Percentiles rank a stretch among this genome's conserved stretches.
These are phyloP conservation scores for Dothidotthia symphoricarpi DNA, from an alignment of 2,329 filamentous ascomycete genomes.

Conservation along the genomic window DNA sequence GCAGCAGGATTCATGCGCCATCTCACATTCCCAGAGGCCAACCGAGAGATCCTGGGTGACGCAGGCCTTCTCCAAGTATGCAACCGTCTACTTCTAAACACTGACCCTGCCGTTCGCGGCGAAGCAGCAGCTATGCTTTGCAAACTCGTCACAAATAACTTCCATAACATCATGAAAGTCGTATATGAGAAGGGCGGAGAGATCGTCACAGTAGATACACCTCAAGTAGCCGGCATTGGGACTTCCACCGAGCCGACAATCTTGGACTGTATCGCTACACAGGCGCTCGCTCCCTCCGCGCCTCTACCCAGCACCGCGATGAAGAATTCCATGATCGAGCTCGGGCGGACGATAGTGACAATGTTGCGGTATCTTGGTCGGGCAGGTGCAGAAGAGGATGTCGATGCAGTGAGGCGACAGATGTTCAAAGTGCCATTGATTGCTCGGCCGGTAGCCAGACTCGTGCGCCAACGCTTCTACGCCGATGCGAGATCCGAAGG, in stretches of 20 bases:
- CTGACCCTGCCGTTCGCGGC: slow-evolving; percentile 35
- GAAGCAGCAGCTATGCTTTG: slow-evolving; percentile 37
- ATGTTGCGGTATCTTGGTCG: slow-evolving; percentile 24
- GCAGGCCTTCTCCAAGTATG: slow-evolving; percentile 34
- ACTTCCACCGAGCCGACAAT: slow-evolving; percentile 22
- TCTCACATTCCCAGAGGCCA: slow-evolving; percentile 37
- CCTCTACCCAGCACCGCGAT: slow-evolving; percentile 40
- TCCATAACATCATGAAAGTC: slow-evolving; percentile 32
- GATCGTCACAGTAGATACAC: slow-evolving; percentile 8
- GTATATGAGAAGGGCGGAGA: slow-evolving; percentile 23
- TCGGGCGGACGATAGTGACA: slow-evolving; percentile 16
- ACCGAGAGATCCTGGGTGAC: slow-evolving; percentile 30
- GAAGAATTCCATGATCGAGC: slow-evolving; percentile 41
- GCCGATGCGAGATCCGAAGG: slow-evolving; percentile 39
- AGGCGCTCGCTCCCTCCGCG: slow-evolving; percentile 30
- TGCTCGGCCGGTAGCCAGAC: slow-evolving; percentile 32
- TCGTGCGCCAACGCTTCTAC: slow-evolving; percentile 38
- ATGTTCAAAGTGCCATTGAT: slow-evolving; percentile 31
- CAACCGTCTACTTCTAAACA: slow-evolving; percentile 26
- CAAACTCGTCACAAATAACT: slow-evolving; percentile 35
- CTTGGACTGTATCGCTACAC: slow-evolving; percentile 30
- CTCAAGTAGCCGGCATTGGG: slow-evolving; percentile 13
- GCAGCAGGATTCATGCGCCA: slow-evolving; percentile 41
- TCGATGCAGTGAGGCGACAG: slow-evolving; percentile 22
- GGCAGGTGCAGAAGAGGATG: slow-evolving; percentile 19